Conservation (phyloP, 108 stramenopile genomes). For the Pseudonitzschia pungens region DNA sequence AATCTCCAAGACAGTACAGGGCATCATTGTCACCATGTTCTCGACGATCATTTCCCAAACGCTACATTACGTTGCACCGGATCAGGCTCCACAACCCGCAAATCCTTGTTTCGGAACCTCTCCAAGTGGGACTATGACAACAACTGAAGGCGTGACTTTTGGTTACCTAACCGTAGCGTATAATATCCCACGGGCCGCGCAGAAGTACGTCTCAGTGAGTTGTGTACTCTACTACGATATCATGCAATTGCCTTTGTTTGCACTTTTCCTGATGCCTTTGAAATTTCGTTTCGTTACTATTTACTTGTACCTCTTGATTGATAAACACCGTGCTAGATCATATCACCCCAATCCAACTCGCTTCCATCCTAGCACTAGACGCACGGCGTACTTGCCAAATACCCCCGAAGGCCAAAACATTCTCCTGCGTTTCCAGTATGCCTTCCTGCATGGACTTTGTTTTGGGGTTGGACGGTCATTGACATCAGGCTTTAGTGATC, state of each 20-base stretch:
- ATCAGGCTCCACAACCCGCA: neutral
- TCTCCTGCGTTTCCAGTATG: constrained; percentile 37
- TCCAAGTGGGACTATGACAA: neutral
- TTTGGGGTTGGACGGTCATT: constrained; percentile 29
- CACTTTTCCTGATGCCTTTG: too few species aligned
- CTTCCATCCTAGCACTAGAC: neutral
- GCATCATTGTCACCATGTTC: too few species aligned
- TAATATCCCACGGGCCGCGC: neutral
- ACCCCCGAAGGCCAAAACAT: constrained; percentile 28
- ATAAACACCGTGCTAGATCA: neutral
- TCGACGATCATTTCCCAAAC: neutral
- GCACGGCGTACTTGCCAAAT: constrained; percentile 35
- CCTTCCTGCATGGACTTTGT: constrained; percentile 34
- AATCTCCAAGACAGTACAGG: too few species aligned
- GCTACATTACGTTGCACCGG: neutral
- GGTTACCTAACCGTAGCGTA: neutral
- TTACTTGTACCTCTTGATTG: neutral
- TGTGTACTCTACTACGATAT: too few species aligned
- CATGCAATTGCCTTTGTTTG: neutral
- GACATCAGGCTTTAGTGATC: neutral
- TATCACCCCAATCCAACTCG: neutral
- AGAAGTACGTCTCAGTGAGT: neutral
- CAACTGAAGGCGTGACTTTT: neutral
- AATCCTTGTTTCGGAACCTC: neutral
- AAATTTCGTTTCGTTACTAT: neutral